phyloP scores from a whole-genome alignment of 495 filamentous ascomycete genomes.

The Pseudoneurospora amorphoporcata region DNA sequence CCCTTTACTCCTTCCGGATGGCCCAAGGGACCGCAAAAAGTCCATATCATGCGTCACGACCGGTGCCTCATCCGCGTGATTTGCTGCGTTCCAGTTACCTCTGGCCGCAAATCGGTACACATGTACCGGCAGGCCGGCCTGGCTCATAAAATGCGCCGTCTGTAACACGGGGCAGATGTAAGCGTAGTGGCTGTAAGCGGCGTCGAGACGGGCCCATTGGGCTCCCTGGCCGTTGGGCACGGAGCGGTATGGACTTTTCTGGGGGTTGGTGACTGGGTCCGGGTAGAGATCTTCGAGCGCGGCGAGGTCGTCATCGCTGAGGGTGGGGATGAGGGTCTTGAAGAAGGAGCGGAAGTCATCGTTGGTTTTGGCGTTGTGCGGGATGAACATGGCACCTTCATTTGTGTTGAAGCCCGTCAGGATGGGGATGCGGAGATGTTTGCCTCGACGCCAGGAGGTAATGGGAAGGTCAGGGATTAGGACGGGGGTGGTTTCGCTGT shows the following conservation, averaged over 20 bases:
- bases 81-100: slow-evolving; percentile 38
- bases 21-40: slow-evolving; percentile 11
- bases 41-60: slow-evolving; percentile 45
- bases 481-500: slow-evolving; percentile 12
- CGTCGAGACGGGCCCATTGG: slow-evolving; percentile 51
- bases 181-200: slow-evolving; percentile 56
- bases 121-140: slow-evolving; percentile 30
- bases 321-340: slow-evolving; percentile 41
- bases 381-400: slow-evolving; percentile 53
- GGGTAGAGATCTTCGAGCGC: slow-evolving; percentile 47
- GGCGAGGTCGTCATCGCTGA: slow-evolving; percentile 36
- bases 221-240: slow-evolving; percentile 32
- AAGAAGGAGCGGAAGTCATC: slow-evolving; percentile 47
- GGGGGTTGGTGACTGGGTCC: slow-evolving; percentile 31
- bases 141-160: slow-evolving; percentile 40
- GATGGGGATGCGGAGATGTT: slow-evolving; percentile 48
- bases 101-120: slow-evolving; percentile 51
- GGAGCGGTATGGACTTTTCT: slow-evolving; percentile 16
- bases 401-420: slow-evolving; percentile 58
- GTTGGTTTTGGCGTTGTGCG: slow-evolving; percentile 29
- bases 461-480: slow-evolving; percentile 48
- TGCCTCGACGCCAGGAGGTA: slow-evolving; percentile 40
- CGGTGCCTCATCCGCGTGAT: slow-evolving; percentile 49
- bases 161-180: slow-evolving; percentile 57
- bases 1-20: slow-evolving; percentile 4